Evolutionary conservation across 139 green algal species (phyloP), one percentile per base, ranked within the genome.

Genomic region (Pseudopediastrum boryanum): DNA sequence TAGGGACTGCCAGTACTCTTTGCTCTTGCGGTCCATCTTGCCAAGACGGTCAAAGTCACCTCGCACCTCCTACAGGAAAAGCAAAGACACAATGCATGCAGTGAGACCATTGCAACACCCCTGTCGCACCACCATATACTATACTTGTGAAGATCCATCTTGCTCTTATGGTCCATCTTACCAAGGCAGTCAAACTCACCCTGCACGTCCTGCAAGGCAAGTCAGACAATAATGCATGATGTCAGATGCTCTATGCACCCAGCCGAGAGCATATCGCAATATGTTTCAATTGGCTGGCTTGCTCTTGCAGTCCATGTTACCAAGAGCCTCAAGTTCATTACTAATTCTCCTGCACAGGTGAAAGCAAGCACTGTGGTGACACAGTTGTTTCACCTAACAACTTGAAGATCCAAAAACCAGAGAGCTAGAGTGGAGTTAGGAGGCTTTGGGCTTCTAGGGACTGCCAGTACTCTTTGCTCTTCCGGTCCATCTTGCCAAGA

Each of bases 1-100:
- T 33, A 80, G 74, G 3, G 50, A 5, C 10, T 62, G 39, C 74
- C 74, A 80, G 61, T 80, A 80, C 12, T 16, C 61, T 2, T 23
- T 71, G 59, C 27, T 42, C 8, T 8, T 7, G 8, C 5, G 7
- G 54, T 27, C 33, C 54, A 64, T 64, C 54, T 6, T 27, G n/a
- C 54, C 54, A 6, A 64, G n/a, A 6, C n/a, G n/a, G 10, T 64
- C 54, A 64, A 64, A 64, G 8, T 6, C 10, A 27, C 54, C 54
- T 6, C 10, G 7, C 7, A 64, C 54, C 54, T 64, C 54, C 54
- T 64, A 27, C 10, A 27, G 19, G 48, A 19, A 19, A 19, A 25
- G 2, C 4, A 67, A 58, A 19, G 48, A 19, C 48, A 19, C 48
- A n/a, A n/a, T n/a, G n/a, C n/a, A n/a, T n/a, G n/a, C n/a, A n/a